phyloP scores from a whole-genome alignment of 106 monocot genomes.

The Iris macrosiphon region DNA sequence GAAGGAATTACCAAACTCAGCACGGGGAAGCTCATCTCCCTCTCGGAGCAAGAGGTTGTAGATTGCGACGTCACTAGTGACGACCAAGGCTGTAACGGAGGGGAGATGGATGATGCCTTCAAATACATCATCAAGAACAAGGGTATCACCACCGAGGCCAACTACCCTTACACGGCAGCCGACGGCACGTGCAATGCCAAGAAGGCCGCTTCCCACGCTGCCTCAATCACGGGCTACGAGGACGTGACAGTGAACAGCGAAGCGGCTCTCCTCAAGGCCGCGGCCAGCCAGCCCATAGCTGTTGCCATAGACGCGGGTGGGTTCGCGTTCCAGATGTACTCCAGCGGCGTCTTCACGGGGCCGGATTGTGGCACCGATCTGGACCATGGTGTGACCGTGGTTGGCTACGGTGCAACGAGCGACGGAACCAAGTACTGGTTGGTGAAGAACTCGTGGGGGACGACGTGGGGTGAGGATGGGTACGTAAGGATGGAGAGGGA shows the following conservation, averaged over 20 bases:
- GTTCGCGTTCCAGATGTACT: conserved; percentile 8
- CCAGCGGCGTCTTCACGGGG: neutral
- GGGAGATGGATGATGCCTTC: conserved; percentile 7
- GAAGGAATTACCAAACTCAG: conserved; percentile 3
- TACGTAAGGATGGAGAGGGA: too few species aligned
- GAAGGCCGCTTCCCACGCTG: conserved; percentile 1
- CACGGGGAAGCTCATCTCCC: conserved; percentile 1
- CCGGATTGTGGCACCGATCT: conserved; percentile 3
- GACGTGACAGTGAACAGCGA: conserved; percentile 25
- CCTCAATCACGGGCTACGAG: conserved; percentile 19
- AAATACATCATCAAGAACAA: conserved; percentile 1
- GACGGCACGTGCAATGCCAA: conserved; percentile 5
- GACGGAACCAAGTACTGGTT: conserved; percentile 14
- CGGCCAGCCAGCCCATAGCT: conserved; percentile 40
- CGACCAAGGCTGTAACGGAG: conserved; percentile 6
- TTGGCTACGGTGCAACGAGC: neutral
- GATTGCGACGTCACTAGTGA: conserved; percentile 1
- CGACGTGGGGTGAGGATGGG: conserved; percentile 11
- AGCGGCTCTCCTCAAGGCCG: conserved; percentile 18
- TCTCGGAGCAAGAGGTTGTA: conserved; percentile 11
- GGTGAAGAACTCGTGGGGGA: conserved; percentile 14
- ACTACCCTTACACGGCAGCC: conserved; percentile 2
- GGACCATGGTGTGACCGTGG: conserved; percentile 4
- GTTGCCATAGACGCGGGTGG: conserved; percentile 4
- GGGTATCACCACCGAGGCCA: conserved; percentile 2